These are phyloP conservation scores for Cynara cardunculus DNA, from an alignment of 129 eudicot species.

Conservation along the genomic window DNA sequence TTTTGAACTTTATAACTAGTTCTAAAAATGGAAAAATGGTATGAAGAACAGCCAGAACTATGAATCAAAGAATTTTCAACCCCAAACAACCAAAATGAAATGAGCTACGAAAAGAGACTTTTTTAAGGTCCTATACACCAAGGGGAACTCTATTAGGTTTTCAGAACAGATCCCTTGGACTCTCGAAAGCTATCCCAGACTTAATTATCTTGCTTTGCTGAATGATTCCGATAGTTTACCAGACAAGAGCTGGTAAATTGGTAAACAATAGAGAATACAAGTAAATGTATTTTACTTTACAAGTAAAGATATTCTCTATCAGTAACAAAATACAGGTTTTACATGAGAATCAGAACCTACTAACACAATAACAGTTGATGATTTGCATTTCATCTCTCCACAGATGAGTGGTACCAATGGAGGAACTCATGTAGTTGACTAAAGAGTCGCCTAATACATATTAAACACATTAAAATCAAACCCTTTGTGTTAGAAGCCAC, in stretches of 20 bases:
- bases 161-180: neutral
- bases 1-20: neutral
- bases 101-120: neutral
- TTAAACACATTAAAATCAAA: constrained; percentile 14
- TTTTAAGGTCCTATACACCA: neutral
- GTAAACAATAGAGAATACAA: neutral
- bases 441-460: neutral
- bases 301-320: neutral
- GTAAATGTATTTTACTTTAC: neutral
- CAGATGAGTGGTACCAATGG: neutral
- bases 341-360: neutral
- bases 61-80: neutral
- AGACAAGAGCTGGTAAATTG: constrained; percentile 10
- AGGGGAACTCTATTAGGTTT: neutral
- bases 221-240: neutral
- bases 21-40: neutral
- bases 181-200: neutral
- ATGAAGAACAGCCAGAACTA: neutral
- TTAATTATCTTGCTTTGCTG: neutral
- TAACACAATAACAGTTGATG: neutral
- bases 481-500: neutral
- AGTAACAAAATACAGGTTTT: neutral
- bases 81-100: neutral
- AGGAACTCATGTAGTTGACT: neutral
- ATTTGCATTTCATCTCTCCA: neutral